Base-by-base conservation (phyloP, 2,329 filamentous ascomycete genomes). In the Hymenoscyphus fructigenus region DNA sequence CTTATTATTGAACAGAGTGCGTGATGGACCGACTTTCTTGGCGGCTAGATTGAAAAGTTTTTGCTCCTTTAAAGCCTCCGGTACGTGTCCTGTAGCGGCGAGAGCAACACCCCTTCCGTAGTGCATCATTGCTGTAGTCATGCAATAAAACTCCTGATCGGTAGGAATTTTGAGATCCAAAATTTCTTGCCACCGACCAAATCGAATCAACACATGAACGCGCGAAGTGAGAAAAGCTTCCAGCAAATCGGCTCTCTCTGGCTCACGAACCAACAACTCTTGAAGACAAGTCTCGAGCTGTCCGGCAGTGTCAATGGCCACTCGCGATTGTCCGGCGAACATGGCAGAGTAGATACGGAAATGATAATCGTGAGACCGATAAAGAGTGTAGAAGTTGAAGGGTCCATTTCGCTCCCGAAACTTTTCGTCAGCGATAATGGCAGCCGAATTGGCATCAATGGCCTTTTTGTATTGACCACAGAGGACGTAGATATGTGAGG, bases 241-340 rank as follows among this genome's bases (percentile, higher is more conserved):
- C 0, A 93, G 79, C 86, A 89, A 93, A 75, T 93, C 89, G 0
- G 90, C 89, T 90, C 93, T 92, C 0, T 89, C 88, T 0, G 89
- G 89, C 3, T 91, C 79, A 0, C 85, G 83, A 0, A 93, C 79
- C 2, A 93, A 76, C 0, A 83, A 82, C 61, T 89, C 85, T 0
- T 90, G 84, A 3, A 93, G 77, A 0, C 85, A 85, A 0, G 76
- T 77, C 71, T 92, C 89, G 58, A 93, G 82, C 56, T 81, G 78
- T 0, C 73, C 69, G 0, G 85, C 84, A 0, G 88, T 88, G 0
- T 89, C 83, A 1, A 93, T 74, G 0, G 89, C 88, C 12, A 88
- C 79, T 28, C 78, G 74, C 1, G 81, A 89, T 73, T 89, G 85
- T 0, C 88, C 91, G 0, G 89, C 85, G 69, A 93, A 90, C 90